phyloP scores from a whole-genome alignment of 176 grass and related monocot genomes.

The Hyparrhenia diplandra region DNA sequence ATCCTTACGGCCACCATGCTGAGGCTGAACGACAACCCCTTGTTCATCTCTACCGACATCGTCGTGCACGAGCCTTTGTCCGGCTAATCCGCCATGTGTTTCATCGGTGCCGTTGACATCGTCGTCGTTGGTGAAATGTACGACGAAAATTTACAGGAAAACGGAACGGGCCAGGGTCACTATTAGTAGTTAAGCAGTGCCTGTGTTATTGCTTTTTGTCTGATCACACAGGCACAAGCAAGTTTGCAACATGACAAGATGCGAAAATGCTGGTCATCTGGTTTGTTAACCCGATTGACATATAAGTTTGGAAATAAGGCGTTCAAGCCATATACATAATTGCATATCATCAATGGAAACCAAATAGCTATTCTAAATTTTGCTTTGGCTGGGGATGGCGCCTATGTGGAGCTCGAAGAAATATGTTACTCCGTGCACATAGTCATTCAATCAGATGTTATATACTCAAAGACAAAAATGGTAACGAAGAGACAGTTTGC shows the following conservation, averaged over 20 bases:
- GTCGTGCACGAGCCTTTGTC: constrained; percentile 46
- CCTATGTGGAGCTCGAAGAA: too few species aligned
- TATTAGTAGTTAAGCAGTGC: neutral
- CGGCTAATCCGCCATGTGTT: neutral
- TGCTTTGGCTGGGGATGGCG: neutral
- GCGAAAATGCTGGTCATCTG: neutral
- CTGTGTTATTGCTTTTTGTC: constrained; percentile 29
- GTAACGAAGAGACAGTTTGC: neutral
- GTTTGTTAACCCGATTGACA: constrained; percentile 1
- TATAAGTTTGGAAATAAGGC: constrained; percentile 39
- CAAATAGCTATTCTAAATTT: neutral
- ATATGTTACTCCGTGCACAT: too few species aligned
- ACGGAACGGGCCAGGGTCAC: neutral
- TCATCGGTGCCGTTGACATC: neutral
- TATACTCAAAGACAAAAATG: neutral
- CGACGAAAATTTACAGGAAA: neutral
- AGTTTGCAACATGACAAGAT: constrained; percentile 18
- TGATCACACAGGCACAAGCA: constrained; percentile 31
- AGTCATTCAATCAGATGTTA: neutral
- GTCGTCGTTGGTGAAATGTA: neutral
- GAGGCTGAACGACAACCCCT: constrained; percentile 44
- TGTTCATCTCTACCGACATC: constrained; percentile 66
- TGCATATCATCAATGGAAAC: neutral
- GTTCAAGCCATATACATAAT: constrained; percentile 23
- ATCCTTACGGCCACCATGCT: constrained; percentile 58